Base-by-base conservation (phyloP, 345 rosid genomes). In the Zanthoxylum bungeanum region DNA sequence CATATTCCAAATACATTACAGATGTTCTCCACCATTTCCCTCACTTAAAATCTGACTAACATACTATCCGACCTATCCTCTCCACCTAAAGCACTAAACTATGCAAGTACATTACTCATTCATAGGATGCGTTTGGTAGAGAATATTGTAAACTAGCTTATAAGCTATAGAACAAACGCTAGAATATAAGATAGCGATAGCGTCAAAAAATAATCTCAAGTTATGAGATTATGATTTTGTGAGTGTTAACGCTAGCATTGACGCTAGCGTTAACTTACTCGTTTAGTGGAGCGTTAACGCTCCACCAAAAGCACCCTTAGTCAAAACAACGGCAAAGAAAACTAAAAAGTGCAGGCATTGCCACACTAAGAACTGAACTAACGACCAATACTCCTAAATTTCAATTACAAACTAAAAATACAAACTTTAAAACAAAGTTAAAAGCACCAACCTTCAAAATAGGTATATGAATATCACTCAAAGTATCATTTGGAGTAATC, bases 381-480 rank as follows among this genome's bases (percentile, higher is more conserved):
- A 11, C 19, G 12, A 31, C 51, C 37, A 16, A 3, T 53, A 53
- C 66, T 2, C 55, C 61, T 64, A 22, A 70, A 28, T 60, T 27
- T 49, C 44, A 46, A 17, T 3, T 60, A 55, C 4, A 73, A 73
- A 75, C n/a, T 73, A 27, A 31, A 49, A n/a, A 64, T 64, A 51
- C 14, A 17, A 73, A 66, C 3, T 55, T 27, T 46, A 31, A 46
- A 65, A 10, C 7, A 70, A 79, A 81, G 78, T 72, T 66, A 47
- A 49, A 49, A 27, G n/a, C 22, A 77, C 88, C 68, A 80, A 95
- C 99, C 99, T 93, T 95, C 80, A 95, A 78, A 66, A 95, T 78
- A 73, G 99, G 99, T 79, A 91, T 93, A 56, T 95, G 99, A 25
- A 95, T 92, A 71, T 86, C 96, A 58, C 91, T 87, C 80, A 95